Conservation (phyloP, 75 land plant genomes). For the Larix kaempferi region DNA sequence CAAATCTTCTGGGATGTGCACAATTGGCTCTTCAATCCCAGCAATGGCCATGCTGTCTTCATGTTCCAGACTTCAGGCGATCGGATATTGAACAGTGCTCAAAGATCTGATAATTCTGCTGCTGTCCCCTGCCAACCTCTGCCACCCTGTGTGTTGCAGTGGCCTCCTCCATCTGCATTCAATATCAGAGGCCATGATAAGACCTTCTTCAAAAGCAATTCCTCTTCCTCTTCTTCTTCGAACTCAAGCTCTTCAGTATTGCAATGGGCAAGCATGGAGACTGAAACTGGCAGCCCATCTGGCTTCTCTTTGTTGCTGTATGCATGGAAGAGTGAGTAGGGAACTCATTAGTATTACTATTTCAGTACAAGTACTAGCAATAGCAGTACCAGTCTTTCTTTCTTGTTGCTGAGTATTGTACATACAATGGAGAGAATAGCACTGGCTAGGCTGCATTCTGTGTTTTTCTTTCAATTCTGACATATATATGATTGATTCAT, state of each 20-base stretch:
- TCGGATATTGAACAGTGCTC: conserved; percentile 37
- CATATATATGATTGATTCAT: conserved; percentile 11
- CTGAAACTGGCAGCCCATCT: conserved; percentile 31
- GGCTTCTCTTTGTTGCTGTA: conserved; percentile 62
- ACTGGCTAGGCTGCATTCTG: conserved; percentile 8
- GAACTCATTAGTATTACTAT: neutral
- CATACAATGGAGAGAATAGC: conserved; percentile 3
- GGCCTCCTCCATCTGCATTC: conserved; percentile 16
- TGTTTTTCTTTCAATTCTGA: neutral
- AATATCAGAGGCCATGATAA: conserved; percentile 15
- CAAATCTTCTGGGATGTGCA: conserved; percentile 78
- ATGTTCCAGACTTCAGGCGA: conserved; percentile 42
- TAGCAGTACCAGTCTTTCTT: neutral
- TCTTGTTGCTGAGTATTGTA: conserved; percentile 7
- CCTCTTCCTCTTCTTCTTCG: conserved; percentile 29
- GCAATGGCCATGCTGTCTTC: conserved; percentile 42
- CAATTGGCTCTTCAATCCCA: conserved; percentile 58
- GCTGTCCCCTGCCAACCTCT: conserved; percentile 13
- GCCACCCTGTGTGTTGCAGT: conserved; percentile 32
- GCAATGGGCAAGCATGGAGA: conserved; percentile 51
- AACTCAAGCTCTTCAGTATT: conserved; percentile 32
- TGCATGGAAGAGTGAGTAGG: conserved; percentile 40
- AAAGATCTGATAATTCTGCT: conserved; percentile 22
- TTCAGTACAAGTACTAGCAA: neutral
- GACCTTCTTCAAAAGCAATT: conserved; percentile 22